A percentile compares a stretch with the other conserved stretches of the same genome.
Conservation (phyloP, 1,284 basidiomycete species). For the Trametes pubescens region DNA sequence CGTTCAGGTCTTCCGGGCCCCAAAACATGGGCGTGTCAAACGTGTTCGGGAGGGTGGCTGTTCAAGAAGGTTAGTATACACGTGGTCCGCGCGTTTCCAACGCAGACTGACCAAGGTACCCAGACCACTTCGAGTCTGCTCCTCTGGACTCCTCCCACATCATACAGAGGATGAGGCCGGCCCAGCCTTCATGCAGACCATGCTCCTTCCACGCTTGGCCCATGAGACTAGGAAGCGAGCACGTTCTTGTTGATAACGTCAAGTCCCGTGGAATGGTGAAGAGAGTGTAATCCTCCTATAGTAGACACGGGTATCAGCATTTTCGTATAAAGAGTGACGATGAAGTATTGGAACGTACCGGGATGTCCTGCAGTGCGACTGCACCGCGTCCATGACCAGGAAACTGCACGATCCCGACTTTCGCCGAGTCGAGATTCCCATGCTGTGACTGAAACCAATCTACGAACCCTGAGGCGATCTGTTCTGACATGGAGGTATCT, state of each 20-base stretch:
- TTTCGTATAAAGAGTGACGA: conserved; percentile 2
- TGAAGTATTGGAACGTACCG: conserved; percentile 51
- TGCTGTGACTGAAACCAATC: conserved; percentile 27
- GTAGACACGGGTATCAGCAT: neutral
- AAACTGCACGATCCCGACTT: conserved; percentile 56
- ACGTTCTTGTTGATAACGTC: conserved; percentile 85
- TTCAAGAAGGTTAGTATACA: neutral
- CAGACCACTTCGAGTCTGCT: conserved; percentile 67
- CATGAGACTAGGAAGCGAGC: conserved; percentile 65
- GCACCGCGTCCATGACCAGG: conserved; percentile 74
- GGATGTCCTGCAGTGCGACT: conserved; percentile 74
- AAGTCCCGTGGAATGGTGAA: conserved; percentile 86
- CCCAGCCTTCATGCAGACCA: conserved; percentile 80
- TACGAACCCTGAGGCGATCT: conserved; percentile 38
- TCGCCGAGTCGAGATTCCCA: conserved; percentile 25
- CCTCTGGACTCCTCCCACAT: conserved; percentile 89
- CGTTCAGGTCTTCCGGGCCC: conserved; percentile 75
- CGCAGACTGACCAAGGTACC: conserved; percentile 67
- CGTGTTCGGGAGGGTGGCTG: conserved; percentile 69
- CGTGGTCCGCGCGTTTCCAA: conserved; percentile 1
- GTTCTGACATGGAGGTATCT: neutral
- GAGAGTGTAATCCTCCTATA: conserved; percentile 74
- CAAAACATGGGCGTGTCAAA: conserved; percentile 99
- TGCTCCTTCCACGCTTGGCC: conserved; percentile 70
- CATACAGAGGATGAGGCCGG: conserved; percentile 90